Percentiles rank a stretch among this genome's conserved stretches.
Evolutionary conservation across 140 eudicot genomes (phyloP).

Genomic region (Bidens hawaiensis): DNA sequence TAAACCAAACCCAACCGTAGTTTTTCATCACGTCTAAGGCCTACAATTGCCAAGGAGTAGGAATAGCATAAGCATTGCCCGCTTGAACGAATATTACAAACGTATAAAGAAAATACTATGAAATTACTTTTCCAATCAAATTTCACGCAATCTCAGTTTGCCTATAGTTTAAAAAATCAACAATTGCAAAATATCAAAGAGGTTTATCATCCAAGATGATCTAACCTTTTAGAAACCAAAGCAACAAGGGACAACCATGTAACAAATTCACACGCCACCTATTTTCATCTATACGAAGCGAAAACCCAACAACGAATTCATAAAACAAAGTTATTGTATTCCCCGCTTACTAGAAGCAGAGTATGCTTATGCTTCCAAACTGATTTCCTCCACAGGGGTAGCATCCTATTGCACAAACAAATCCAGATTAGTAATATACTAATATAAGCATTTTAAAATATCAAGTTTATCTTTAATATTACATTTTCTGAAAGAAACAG

Average conservation of each 20-base stretch:
- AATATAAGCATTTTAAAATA: no score
- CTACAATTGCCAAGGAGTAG: no score
- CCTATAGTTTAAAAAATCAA: not conserved
- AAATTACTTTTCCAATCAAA: not conserved
- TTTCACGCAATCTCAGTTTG: not conserved
- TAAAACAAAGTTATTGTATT: not conserved
- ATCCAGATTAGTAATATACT: not conserved
- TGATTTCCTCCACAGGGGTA: constrained; percentile 34
- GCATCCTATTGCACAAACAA: constrained; percentile 38
- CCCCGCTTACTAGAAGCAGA: not conserved
- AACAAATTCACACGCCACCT: not conserved
- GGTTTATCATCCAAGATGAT: not conserved
- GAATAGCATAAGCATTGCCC: no score
- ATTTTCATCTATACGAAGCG: not conserved
- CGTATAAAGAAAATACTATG: not conserved
- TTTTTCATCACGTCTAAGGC: no score
- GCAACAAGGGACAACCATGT: not conserved
- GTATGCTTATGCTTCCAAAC: constrained; percentile 28
- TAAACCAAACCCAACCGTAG: no score
- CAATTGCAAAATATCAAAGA: not conserved
- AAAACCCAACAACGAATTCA: not conserved
- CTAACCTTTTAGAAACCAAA: not conserved
- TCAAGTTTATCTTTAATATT: not conserved
- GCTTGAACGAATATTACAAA: no score
- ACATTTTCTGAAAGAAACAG: not conserved